Evolutionary conservation across 441 rosid genomes (phyloP).

Genomic region (Kokia cookei): DNA sequence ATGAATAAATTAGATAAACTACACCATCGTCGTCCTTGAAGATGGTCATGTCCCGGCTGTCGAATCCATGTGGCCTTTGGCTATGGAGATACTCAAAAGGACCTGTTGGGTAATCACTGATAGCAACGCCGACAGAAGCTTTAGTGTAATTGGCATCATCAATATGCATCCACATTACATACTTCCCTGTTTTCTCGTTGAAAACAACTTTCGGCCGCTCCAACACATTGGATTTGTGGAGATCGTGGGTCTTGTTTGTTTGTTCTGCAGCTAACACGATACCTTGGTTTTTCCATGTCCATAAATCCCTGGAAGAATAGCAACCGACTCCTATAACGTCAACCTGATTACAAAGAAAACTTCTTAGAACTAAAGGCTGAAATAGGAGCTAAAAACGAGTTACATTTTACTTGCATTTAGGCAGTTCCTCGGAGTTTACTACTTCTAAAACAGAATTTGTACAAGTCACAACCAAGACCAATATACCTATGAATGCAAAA

Average conservation of each 20-base stretch:
- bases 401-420: not conserved
- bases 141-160: slow-evolving; percentile 91
- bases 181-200: slow-evolving; percentile 64
- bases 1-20: slow-evolving; percentile 79
- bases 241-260: slow-evolving; percentile 65
- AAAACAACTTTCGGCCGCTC: slow-evolving; percentile 92
- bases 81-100: slow-evolving; percentile 72
- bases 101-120: slow-evolving; percentile 70
- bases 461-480: too few relatives aligned
- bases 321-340: slow-evolving; percentile 93
- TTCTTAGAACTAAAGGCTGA: not conserved
- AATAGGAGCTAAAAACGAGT: not conserved
- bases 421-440: too few relatives aligned
- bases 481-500: too few relatives aligned
- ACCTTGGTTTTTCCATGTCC: slow-evolving; percentile 92
- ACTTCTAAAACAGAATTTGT: too few relatives aligned
- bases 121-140: slow-evolving; percentile 79
- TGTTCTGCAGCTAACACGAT: slow-evolving; percentile 73
- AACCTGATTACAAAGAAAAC: slow-evolving; percentile 44
- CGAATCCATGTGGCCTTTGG: slow-evolving; percentile 79
- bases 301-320: slow-evolving; percentile 87
- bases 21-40: slow-evolving; percentile 78
- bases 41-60: slow-evolving; percentile 88
- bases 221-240: slow-evolving; percentile 77
- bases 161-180: slow-evolving; percentile 98